Conservation (phyloP, 305 asterid genomes). For the Fraxinus albicans region DNA sequence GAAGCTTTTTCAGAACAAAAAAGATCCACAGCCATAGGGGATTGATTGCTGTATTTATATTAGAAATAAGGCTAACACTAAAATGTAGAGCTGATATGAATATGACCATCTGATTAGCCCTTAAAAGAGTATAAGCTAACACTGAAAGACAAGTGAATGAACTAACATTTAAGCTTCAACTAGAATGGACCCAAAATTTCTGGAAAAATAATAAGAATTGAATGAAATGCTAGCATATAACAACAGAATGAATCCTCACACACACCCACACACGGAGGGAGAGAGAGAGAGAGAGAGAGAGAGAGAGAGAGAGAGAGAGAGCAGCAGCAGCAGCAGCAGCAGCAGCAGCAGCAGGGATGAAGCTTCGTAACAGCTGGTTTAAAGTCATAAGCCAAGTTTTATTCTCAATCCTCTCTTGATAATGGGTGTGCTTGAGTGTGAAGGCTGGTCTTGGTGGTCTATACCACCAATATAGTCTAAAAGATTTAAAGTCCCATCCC, state of each 20-base stretch:
- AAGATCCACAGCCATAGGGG: conserved; percentile 30
- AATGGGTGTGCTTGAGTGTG: not conserved
- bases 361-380: not conserved
- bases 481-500: not conserved
- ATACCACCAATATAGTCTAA: not conserved
- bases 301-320: too few species aligned
- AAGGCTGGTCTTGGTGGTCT: not conserved
- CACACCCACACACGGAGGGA: too few species aligned
- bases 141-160: not conserved
- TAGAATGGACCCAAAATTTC: too few species aligned
- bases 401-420: not conserved
- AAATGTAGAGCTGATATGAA: not conserved
- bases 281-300: too few species aligned
- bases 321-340: too few species aligned
- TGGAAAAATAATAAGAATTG: not conserved
- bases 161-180: not conserved
- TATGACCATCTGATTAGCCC: not conserved
- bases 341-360: not conserved
- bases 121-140: not conserved
- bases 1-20: conserved; percentile 67
- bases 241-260: not conserved
- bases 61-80: not conserved
- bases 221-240: not conserved
- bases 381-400: not conserved
- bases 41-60: conserved; percentile 30